phyloP scores from a whole-genome alignment of 129 eudicot species.

The Saposhnikovia divaricata region DNA sequence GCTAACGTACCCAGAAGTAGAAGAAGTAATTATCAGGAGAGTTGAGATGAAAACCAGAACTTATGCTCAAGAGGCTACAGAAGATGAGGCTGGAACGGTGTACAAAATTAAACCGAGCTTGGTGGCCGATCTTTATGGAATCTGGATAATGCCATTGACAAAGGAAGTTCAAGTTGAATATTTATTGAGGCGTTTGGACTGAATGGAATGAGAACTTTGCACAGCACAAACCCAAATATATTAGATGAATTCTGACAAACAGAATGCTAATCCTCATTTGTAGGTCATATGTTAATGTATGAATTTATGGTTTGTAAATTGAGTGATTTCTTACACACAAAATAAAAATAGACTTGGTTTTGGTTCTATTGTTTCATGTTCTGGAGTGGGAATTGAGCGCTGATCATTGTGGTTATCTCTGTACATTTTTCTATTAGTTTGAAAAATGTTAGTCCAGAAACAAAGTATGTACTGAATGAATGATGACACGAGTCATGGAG shows the following conservation, averaged over 20 bases:
- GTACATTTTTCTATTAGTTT: too few relatives aligned
- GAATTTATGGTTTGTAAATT: not conserved
- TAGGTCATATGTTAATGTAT: not conserved
- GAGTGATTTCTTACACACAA: not conserved
- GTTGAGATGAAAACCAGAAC: slow-evolving; percentile 70
- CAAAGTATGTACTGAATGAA: not conserved
- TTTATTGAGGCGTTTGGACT: slow-evolving; percentile 67
- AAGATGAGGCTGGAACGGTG: slow-evolving; percentile 31
- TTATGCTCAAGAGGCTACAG: slow-evolving; percentile 50
- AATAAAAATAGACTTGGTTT: too few relatives aligned
- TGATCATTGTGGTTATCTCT: not conserved
- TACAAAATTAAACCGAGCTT: slow-evolving; percentile 73
- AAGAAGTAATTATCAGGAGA: slow-evolving; percentile 51
- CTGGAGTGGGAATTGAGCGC: not conserved
- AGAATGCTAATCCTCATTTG: too few relatives aligned
- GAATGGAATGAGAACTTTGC: not conserved
- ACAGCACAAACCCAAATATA: not conserved
- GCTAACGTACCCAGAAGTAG: slow-evolving; percentile 69
- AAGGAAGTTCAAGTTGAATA: slow-evolving; percentile 78
- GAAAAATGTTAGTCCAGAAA: not conserved
- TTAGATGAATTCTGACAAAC: too few relatives aligned
- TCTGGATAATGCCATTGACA: slow-evolving; percentile 88
- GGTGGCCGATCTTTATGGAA: slow-evolving; percentile 69
- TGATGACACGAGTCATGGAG: not conserved
- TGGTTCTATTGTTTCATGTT: too few relatives aligned